Evolutionary conservation across 2,329 filamentous ascomycete genomes (phyloP).

Genomic region (Xylaria polymorpha): DNA sequence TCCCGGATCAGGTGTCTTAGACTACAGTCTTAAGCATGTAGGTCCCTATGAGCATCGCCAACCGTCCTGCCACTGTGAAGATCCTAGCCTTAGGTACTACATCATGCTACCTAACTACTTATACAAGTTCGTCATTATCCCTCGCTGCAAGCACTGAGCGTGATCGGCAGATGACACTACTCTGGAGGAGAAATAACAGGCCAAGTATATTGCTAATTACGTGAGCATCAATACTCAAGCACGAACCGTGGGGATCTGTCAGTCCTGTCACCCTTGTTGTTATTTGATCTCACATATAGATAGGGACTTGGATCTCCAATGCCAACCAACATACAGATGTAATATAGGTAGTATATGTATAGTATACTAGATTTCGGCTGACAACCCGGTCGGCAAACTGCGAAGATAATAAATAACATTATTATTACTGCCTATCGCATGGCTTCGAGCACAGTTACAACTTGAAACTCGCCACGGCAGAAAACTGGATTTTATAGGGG

Average conservation of each 20-base stretch:
- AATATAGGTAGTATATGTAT: no score
- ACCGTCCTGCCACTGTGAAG: background rate
- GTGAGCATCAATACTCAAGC: conserved; percentile 7
- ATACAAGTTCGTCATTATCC: background rate
- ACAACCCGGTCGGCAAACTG: conserved; percentile 24
- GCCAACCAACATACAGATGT: background rate
- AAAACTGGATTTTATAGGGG: conserved; percentile 1
- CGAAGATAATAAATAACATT: conserved; percentile 7
- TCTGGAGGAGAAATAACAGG: background rate
- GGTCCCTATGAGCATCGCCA: background rate
- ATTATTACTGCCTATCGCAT: background rate
- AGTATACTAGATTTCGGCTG: conserved; percentile 20
- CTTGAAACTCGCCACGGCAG: conserved; percentile 25
- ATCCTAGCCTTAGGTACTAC: no score
- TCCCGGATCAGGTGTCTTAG: no score
- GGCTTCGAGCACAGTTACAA: conserved; percentile 11
- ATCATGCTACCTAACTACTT: no score
- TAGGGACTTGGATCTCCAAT: conserved; percentile 23
- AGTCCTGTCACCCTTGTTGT: conserved; percentile 21
- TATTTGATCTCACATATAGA: conserved; percentile 32
- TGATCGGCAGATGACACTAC: conserved; percentile 6
- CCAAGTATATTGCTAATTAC: background rate
- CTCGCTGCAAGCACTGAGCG: background rate
- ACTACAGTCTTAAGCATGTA: no score
- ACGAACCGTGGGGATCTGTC: conserved; percentile 22